phyloP scores from a whole-genome alignment of 768 basidiomycete species.

The Multifurca ochricompacta region DNA sequence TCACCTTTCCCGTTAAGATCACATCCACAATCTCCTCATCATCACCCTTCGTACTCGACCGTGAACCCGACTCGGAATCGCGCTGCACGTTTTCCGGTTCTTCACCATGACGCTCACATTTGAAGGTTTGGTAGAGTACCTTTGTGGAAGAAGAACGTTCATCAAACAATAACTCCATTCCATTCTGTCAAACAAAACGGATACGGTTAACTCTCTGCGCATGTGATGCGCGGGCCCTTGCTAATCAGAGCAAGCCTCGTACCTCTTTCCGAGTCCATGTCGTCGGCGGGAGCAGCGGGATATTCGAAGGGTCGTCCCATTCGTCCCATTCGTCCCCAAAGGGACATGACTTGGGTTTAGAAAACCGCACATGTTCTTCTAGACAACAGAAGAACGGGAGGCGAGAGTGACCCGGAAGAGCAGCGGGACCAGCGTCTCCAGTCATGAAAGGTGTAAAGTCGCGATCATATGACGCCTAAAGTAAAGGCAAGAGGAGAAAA shows the following conservation, averaged over 20 bases:
- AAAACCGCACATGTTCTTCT: constrained; percentile 15
- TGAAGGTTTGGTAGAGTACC: constrained; percentile 15
- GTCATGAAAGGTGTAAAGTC: constrained; percentile 4
- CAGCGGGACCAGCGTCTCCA: neutral
- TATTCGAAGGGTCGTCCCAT: neutral
- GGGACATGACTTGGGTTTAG: neutral
- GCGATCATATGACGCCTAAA: constrained; percentile 1
- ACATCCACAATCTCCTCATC: constrained; percentile 15
- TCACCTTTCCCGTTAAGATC: constrained; percentile 17
- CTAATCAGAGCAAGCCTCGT: neutral
- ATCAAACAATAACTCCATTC: constrained; percentile 4
- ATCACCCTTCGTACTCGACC: neutral
- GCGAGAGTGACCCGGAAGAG: neutral
- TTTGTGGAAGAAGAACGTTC: neutral
- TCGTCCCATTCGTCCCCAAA: neutral
- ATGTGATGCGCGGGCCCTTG: neutral
- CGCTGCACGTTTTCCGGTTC: neutral
- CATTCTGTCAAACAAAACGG: neutral
- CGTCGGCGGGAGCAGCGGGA: neutral
- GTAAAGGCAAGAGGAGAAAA: neutral
- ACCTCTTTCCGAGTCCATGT: constrained; percentile 12
- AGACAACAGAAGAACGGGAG: constrained; percentile 10
- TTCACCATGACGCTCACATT: neutral
- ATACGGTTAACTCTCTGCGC: neutral
- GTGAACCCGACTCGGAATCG: neutral